phyloP scores from a whole-genome alignment of 257 asterid species.

The Leonotis leonurus region DNA sequence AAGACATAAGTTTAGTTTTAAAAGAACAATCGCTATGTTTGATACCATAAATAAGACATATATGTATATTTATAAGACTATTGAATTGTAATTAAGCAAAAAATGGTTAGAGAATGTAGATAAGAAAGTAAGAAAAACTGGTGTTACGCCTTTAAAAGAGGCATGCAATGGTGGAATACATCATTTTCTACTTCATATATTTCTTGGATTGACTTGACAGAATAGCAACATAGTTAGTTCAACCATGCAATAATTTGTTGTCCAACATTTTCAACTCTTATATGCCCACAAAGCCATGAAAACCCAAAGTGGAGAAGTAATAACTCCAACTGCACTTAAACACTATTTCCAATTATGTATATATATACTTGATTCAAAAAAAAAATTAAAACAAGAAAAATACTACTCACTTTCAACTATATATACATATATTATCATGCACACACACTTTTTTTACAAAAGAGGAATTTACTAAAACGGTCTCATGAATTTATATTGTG shows the following conservation, averaged over 20 bases:
- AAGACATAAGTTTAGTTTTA: too few relatives aligned
- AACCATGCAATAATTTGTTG: slow-evolving; percentile 32
- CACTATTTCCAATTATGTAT: neutral
- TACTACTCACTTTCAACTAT: too few relatives aligned
- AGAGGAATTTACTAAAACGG: too few relatives aligned
- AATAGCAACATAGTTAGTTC: slow-evolving; percentile 22
- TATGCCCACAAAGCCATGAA: slow-evolving; percentile 24
- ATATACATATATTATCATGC: too few relatives aligned
- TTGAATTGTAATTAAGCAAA: neutral
- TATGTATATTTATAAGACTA: neutral
- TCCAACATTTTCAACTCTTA: slow-evolving; percentile 8
- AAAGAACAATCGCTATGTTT: too few relatives aligned
- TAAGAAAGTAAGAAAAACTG: neutral
- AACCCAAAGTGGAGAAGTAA: slow-evolving; percentile 28
- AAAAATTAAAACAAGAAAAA: too few relatives aligned
- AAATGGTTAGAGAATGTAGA: neutral
- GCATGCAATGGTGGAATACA: slow-evolving; percentile 29
- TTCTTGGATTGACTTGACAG: slow-evolving; percentile 16
- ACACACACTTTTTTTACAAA: too few relatives aligned
- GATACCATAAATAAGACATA: neutral
- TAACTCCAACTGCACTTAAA: slow-evolving; percentile 14
- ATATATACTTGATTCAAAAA: too few relatives aligned
- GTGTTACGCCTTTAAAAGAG: slow-evolving; percentile 5
- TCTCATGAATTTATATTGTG: too few relatives aligned
- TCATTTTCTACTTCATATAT: slow-evolving; percentile 16